Conservation (phyloP, 257 asterid species). For the Eucommia ulmoides region DNA sequence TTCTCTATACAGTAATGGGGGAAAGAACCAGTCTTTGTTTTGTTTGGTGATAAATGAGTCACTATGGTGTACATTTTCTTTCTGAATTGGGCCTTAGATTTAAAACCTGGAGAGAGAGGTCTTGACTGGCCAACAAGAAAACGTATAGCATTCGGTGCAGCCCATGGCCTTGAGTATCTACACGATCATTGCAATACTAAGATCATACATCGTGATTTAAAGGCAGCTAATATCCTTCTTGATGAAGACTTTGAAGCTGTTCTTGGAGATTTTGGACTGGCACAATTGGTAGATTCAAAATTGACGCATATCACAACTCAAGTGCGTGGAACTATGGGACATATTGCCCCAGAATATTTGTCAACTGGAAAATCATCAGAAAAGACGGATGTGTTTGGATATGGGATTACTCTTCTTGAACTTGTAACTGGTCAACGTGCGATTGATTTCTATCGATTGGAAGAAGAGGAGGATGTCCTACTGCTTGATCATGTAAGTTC, state of each 20-base stretch:
- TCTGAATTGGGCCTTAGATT: slow-evolving; percentile 39
- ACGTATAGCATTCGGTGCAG: slow-evolving; percentile 78
- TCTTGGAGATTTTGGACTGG: slow-evolving; percentile 88
- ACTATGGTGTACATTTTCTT: neutral
- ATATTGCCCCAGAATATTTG: slow-evolving; percentile 83
- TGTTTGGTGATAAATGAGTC: too few relatives aligned
- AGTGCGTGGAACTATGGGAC: slow-evolving; percentile 97
- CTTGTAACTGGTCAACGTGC: slow-evolving; percentile 90
- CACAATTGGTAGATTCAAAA: slow-evolving; percentile 61
- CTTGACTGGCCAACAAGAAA: slow-evolving; percentile 73
- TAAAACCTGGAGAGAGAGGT: slow-evolving; percentile 67
- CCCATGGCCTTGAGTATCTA: slow-evolving; percentile 84
- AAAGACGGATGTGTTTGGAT: slow-evolving; percentile 86
- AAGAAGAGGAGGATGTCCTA: slow-evolving; percentile 90
- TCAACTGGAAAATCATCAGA: slow-evolving; percentile 87
- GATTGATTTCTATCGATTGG: slow-evolving; percentile 74
- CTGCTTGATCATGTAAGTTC: slow-evolving; percentile 72
- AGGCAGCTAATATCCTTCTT: slow-evolving; percentile 88
- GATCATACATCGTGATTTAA: slow-evolving; percentile 81
- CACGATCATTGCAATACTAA: slow-evolving; percentile 86
- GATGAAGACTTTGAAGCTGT: slow-evolving; percentile 67
- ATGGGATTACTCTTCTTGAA: slow-evolving; percentile 80
- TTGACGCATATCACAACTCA: slow-evolving; percentile 77
- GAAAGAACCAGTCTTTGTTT: too few relatives aligned
- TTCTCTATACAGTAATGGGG: too few relatives aligned